Conservation (phyloP, 352 stramenopile genomes). For the Phytopythium delawarense region DNA sequence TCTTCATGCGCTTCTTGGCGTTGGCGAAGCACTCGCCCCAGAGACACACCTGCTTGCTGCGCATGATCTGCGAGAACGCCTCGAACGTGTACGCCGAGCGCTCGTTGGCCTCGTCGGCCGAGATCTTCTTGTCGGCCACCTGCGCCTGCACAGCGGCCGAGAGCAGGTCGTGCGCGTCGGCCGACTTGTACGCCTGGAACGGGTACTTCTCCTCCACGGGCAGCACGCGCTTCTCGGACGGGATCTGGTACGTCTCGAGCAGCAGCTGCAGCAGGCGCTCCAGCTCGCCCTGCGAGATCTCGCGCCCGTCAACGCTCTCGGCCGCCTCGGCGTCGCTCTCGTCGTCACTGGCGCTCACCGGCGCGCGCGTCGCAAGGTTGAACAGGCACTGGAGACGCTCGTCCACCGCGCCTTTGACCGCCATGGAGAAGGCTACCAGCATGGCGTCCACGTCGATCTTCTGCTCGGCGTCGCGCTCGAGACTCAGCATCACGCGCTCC, state of each 20-base stretch:
- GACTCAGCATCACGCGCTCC: slow-evolving; percentile 69
- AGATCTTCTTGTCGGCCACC: slow-evolving; percentile 45
- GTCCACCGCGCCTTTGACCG: slow-evolving; percentile 66
- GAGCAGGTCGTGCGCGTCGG: slow-evolving; percentile 31
- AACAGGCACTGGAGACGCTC: slow-evolving; percentile 73
- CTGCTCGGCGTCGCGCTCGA: slow-evolving; percentile 45
- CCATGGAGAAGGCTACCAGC: slow-evolving; percentile 81
- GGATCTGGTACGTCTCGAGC: slow-evolving; percentile 77
- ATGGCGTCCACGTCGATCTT: slow-evolving; percentile 68
- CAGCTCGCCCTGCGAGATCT: slow-evolving; percentile 54
- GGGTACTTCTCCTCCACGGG: slow-evolving; percentile 69
- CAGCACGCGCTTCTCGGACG: slow-evolving; percentile 81
- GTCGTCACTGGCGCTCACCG: slow-evolving; percentile 18
- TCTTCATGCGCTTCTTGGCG: slow-evolving; percentile 83
- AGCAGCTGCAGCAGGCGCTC: slow-evolving; percentile 63
- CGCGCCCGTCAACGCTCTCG: slow-evolving; percentile 23
- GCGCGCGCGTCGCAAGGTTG: slow-evolving; percentile 48
- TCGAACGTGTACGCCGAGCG: slow-evolving; percentile 66
- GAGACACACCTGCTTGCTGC: slow-evolving; percentile 73
- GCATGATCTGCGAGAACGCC: slow-evolving; percentile 73
- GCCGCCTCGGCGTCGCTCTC: neutral
- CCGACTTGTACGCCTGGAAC: slow-evolving; percentile 71
- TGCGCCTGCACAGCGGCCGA: slow-evolving; percentile 32
- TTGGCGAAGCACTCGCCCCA: slow-evolving; percentile 86
- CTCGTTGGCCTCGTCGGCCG: slow-evolving; percentile 45